Evolutionary conservation across 2,329 filamentous ascomycete genomes (phyloP).

Genomic region (Trichoderma atroviride): DNA sequence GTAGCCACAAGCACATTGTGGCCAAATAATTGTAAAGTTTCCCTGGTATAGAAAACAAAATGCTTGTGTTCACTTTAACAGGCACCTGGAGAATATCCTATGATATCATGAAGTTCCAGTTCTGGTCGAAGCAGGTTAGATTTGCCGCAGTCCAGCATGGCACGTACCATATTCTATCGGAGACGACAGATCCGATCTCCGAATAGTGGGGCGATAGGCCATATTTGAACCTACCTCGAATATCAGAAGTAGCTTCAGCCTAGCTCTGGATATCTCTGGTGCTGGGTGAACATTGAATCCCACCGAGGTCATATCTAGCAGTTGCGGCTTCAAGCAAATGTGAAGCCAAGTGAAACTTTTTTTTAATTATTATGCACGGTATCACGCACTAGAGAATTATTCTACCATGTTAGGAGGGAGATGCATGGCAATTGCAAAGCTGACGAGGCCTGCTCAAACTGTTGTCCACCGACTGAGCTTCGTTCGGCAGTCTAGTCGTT

Average conservation of each 20-base stretch:
- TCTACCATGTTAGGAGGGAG: not conserved
- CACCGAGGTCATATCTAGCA: not conserved
- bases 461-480: not conserved
- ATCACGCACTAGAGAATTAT: not conserved
- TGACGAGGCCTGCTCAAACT: not conserved
- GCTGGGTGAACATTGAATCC: not conserved
- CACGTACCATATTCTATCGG: conserved; percentile 7
- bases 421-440: not conserved
- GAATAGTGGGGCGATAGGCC: conserved; percentile 3
- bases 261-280: not conserved
- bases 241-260: not conserved
- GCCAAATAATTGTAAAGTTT: not conserved
- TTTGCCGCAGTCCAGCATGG: conserved; percentile 2
- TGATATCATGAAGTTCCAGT: not conserved
- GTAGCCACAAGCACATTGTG: not conserved
- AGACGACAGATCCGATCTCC: conserved; percentile 18
- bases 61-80: not conserved
- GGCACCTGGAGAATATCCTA: not conserved
- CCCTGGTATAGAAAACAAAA: too few species aligned
- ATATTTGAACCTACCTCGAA: not conserved
- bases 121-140: not conserved
- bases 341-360: not conserved
- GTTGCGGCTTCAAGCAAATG: not conserved
- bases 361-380: not conserved
- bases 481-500: conserved; percentile 2